Evolutionary conservation across 2,329 filamentous ascomycete genomes (phyloP).

Genomic region (Cordyceps sp.): DNA sequence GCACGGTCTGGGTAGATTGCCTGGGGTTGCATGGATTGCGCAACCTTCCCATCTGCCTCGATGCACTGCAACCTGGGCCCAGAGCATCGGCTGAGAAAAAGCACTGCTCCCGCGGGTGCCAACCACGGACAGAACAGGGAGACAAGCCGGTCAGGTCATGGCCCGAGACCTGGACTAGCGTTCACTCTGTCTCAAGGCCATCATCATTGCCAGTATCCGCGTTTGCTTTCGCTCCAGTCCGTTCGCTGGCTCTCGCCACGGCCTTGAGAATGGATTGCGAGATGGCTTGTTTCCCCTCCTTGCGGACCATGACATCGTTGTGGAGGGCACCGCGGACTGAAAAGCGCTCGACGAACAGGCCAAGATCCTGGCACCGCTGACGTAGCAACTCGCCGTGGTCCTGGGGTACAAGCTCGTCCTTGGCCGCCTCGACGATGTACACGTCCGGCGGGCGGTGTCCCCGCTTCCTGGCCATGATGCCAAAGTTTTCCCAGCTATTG

Average conservation of each 20-base stretch:
- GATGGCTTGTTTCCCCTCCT: conserved; percentile 25
- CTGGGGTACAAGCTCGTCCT: conserved; percentile 40
- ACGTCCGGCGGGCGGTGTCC: conserved; percentile 16
- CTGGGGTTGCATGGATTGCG: no score
- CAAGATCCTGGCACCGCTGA: conserved; percentile 28
- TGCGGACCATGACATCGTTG: conserved; percentile 34
- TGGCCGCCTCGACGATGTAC: conserved; percentile 37
- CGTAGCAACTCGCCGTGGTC: conserved; percentile 29
- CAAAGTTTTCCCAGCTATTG: conserved; percentile 35
- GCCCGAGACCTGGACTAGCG: background rate
- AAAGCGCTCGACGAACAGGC: conserved; percentile 25
- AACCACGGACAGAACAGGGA: background rate
- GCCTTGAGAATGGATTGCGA: conserved; percentile 22
- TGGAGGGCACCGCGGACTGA: conserved; percentile 34
- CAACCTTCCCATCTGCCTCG: no score
- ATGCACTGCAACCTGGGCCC: no score
- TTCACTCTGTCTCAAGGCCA: background rate
- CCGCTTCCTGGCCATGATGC: conserved; percentile 17
- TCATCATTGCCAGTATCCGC: background rate
- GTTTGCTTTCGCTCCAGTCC: background rate
- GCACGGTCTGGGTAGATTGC: no score
- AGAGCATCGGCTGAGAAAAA: no score
- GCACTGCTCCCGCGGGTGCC: no score
- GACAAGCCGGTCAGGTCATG: background rate
- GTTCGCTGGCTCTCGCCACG: conserved; percentile 3